phyloP scores from a whole-genome alignment of 257 asterid species.

The Anisodus tanguticus region DNA sequence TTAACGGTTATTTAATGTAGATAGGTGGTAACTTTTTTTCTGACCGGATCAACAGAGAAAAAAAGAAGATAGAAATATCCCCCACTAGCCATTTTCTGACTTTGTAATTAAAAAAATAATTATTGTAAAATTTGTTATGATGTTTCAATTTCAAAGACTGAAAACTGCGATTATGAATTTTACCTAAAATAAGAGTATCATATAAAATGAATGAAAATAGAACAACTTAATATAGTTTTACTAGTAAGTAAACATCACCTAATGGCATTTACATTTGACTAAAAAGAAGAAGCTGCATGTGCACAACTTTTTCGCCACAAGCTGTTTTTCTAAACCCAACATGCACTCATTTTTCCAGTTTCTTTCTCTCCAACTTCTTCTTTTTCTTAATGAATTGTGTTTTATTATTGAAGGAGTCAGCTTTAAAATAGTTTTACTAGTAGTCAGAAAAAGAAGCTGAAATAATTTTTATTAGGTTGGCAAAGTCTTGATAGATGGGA shows the following conservation, averaged over 20 bases:
- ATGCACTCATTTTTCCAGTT: background rate
- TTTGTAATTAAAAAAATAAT: background rate
- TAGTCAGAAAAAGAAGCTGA: constrained; percentile 42
- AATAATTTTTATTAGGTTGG: background rate
- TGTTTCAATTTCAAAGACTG: background rate
- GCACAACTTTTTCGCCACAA: constrained; percentile 1
- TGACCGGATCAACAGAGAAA: background rate
- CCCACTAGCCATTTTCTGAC: background rate
- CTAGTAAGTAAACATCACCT: background rate
- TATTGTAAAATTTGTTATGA: no score
- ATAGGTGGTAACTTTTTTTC: background rate
- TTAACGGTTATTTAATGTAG: no score
- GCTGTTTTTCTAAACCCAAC: background rate
- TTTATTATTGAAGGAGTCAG: constrained; percentile 15
- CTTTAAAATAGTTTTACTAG: background rate
- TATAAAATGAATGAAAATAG: no score
- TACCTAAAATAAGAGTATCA: background rate
- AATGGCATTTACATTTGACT: constrained; percentile 7
- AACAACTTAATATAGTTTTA: background rate
- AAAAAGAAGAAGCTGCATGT: background rate
- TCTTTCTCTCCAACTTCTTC: background rate
- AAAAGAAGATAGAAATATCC: background rate
- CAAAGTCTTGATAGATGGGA: background rate
- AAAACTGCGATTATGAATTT: background rate
- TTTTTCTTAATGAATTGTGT: background rate